phyloP scores from a whole-genome alignment of 129 eudicot genomes.

The Deinandra increscens region DNA sequence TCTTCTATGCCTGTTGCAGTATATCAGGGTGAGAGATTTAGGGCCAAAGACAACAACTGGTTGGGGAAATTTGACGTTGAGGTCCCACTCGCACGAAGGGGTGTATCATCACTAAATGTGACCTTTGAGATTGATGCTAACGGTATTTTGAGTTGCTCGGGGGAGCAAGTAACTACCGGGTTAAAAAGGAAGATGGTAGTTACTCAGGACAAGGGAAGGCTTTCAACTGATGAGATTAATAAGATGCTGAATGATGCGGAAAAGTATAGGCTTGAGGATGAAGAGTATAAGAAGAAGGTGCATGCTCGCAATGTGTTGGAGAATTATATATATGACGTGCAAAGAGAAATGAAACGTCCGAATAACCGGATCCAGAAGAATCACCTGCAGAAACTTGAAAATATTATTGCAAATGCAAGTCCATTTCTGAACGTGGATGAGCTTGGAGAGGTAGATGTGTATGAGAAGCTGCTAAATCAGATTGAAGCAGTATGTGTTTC shows the following conservation, averaged over 20 bases:
- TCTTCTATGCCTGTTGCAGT: background rate
- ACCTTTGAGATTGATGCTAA: conserved; percentile 9
- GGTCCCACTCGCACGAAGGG: conserved; percentile 17
- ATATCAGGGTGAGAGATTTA: conserved; percentile 22
- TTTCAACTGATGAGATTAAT: conserved; percentile 23
- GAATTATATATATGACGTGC: conserved; percentile 13
- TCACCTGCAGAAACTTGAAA: conserved; percentile 14
- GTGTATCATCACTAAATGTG: conserved; percentile 14
- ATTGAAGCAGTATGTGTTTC: conserved; percentile 9
- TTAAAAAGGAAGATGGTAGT: too few species aligned
- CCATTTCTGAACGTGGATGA: background rate
- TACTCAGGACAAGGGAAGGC: conserved; percentile 18
- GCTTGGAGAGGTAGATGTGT: conserved; percentile 12
- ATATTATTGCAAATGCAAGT: background rate
- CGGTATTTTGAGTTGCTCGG: conserved; percentile 17
- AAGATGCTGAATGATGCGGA: conserved; percentile 21
- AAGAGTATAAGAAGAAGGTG: conserved; percentile 11
- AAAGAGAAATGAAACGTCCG: background rate
- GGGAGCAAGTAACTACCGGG: conserved; percentile 15
- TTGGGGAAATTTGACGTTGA: conserved; percentile 14
- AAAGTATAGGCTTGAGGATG: conserved; percentile 10
- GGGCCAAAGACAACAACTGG: conserved; percentile 19
- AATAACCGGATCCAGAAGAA: conserved; percentile 7
- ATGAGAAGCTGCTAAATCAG: background rate
- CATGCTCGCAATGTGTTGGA: conserved; percentile 17